Conservation (phyloP, 345 rosid species). For the Crucihimalaya himalaica region DNA sequence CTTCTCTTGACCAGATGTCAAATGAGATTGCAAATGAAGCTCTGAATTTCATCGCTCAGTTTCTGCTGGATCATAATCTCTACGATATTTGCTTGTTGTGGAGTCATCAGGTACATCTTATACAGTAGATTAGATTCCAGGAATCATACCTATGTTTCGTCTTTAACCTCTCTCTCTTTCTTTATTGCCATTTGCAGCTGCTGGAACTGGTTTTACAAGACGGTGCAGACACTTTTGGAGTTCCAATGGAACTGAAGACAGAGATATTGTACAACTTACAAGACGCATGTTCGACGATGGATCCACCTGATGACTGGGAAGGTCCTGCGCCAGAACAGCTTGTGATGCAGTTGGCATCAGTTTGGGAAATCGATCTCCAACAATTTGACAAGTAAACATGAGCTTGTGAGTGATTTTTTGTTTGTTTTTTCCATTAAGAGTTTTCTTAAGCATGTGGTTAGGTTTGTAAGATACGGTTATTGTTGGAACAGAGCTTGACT, state of each 20-base stretch:
- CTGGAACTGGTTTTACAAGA: conserved; percentile 76
- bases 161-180: conserved; percentile 5
- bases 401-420: background rate
- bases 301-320: conserved; percentile 94
- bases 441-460: too few relatives aligned
- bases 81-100: conserved; percentile 88
- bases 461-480: too few relatives aligned
- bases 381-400: conserved; percentile 60
- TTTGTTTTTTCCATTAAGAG: too few relatives aligned
- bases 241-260: conserved; percentile 83
- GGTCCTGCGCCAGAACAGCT: conserved; percentile 80
- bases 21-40: conserved; percentile 77
- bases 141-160: background rate
- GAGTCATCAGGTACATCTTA: conserved; percentile 85
- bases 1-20: conserved; percentile 83
- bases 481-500: conserved; percentile 22
- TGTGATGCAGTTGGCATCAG: conserved; percentile 79
- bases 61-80: conserved; percentile 76
- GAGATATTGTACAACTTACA: conserved; percentile 76
- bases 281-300: conserved; percentile 71
- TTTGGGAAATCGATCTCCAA: conserved; percentile 85
- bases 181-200: conserved; percentile 47
- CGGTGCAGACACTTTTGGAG: conserved; percentile 66
- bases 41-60: conserved; percentile 70
- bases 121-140: conserved; percentile 9